A percentile compares a stretch with the other conserved stretches of the same genome.
Conservation (phyloP, 2,329 filamentous ascomycete species). For the Venturia aucupariae region DNA sequence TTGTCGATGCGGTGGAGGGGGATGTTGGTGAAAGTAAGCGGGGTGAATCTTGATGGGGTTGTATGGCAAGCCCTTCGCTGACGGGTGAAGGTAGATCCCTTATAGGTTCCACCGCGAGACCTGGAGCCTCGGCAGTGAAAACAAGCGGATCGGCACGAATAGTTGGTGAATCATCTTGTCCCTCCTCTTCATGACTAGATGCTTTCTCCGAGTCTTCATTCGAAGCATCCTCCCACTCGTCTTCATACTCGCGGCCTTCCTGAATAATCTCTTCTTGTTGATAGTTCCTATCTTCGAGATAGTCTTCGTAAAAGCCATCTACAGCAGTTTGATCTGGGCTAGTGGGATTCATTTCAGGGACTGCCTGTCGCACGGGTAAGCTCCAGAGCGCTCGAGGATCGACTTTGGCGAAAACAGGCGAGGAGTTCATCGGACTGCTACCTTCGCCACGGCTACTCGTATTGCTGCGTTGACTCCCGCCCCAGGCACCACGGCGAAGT, state of each 20-base stretch:
- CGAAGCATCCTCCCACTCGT: not conserved
- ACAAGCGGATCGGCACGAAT: not conserved
- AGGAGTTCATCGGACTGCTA: conserved; percentile 28
- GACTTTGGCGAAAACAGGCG: conserved; percentile 27
- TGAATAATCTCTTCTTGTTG: not conserved
- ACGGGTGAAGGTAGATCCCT: not conserved
- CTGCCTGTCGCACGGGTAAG: conserved; percentile 16
- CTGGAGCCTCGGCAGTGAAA: not conserved
- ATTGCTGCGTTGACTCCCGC: conserved; percentile 66
- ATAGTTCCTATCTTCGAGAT: not conserved
- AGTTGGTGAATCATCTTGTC: not conserved
- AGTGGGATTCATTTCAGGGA: conserved; percentile 23
- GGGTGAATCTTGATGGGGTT: not conserved
- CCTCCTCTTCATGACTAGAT: not conserved
- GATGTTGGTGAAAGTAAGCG: not conserved
- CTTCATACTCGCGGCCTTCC: not conserved
- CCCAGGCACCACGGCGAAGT: conserved; percentile 67
- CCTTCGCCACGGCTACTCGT: conserved; percentile 18
- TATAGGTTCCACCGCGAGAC: not conserved
- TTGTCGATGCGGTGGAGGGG: not conserved
- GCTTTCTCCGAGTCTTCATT: not conserved
- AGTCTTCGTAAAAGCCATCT: not conserved
- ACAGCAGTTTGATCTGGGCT: not conserved
- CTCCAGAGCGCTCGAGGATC: conserved; percentile 22
- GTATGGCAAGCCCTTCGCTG: not conserved